Evolutionary conservation across 2,329 filamentous ascomycete genomes (phyloP).

Genomic region (Alternaria sp.): DNA sequence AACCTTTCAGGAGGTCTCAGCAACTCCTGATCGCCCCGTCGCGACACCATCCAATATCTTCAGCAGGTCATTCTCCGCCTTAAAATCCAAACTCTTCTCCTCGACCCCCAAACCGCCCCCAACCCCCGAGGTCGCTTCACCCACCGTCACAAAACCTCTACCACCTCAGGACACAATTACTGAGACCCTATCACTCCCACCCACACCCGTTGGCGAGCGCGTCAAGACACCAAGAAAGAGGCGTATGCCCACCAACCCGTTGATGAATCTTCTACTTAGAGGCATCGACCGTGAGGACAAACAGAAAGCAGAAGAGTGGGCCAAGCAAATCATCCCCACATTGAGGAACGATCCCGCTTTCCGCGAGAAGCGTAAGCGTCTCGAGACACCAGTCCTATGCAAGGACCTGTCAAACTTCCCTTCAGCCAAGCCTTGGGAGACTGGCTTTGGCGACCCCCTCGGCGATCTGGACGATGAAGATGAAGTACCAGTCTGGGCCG

Average conservation of each 20-base stretch:
- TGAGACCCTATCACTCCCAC: conserved; percentile 34
- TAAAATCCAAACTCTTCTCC: conserved; percentile 30
- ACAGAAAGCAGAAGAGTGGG: conserved; percentile 39
- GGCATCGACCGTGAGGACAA: conserved; percentile 33
- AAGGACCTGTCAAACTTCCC: conserved; percentile 42
- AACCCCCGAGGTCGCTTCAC: conserved; percentile 12
- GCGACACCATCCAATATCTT: conserved; percentile 26
- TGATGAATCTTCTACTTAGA: conserved; percentile 29
- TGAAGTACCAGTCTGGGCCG: conserved; percentile 42
- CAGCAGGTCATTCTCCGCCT: conserved; percentile 31
- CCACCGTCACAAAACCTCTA: conserved; percentile 19
- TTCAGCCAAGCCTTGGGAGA: conserved; percentile 43
- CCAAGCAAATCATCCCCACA: conserved; percentile 29
- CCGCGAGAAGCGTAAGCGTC: conserved; percentile 42
- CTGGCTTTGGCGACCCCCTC: conserved; percentile 41
- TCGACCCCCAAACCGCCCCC: conserved; percentile 14
- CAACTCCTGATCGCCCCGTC: conserved; percentile 20
- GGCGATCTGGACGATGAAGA: conserved; percentile 40
- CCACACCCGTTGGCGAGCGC: conserved; percentile 41
- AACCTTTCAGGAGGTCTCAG: conserved; percentile 7
- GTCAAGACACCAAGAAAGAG: conserved; percentile 26
- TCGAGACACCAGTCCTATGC: conserved; percentile 35
- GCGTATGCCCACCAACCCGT: conserved; percentile 21
- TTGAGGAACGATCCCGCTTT: conserved; percentile 30
- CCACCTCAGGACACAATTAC: conserved; percentile 31